Evolutionary conservation across 2,329 filamentous ascomycete genomes (phyloP), one percentile per base, ranked within the genome.

Genomic region (Arthrocladium fulminans): DNA sequence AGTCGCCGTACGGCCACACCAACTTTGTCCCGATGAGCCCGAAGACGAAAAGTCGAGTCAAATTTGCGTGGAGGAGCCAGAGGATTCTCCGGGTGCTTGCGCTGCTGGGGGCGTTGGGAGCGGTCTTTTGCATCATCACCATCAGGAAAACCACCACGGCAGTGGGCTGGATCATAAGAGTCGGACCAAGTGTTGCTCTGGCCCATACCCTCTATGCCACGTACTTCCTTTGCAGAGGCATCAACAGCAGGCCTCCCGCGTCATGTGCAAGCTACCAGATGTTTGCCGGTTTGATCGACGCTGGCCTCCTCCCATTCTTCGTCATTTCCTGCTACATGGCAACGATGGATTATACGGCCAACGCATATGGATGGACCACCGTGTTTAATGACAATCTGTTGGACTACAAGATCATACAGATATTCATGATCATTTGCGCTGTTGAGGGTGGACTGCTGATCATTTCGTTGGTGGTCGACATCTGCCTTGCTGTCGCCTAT

Each of bases 221-320:
- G 51, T 92, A 86, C 60, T 88, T 96, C 63, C 78, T 94, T 32
- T 73, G 78, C 12, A 79, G 86, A 25, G 79, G 82, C 30, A 77
- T 86, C 1, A 80, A 79, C 41, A 77, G 74, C 38, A 80, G 88
- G 45, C 81, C 88, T 0, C 82, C 90, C 0, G 83, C 74, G 2
- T 94, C 87, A 19, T 86, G 88, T 15, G 83, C 87, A 12, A 90
- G 87, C 54, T 97, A 97, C 66, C 88, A 94, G 66, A 69, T 92
- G 49, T 97, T 96, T 63, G 80, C 88, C 2, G 74, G 79, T 9
- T 69, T 88, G 37, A 77, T 84, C 35, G 90, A 97, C 63, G 67
- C 72, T n/a, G 76, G 75, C 15, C 67, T 83, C 46, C 72, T 82
- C 27, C 77, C 80, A 0, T 81, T 83, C 62, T 80, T 80, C 55